Evolutionary conservation across 768 basidiomycete genomes (phyloP).

Genomic region (Mycena olivaceomarginata): DNA sequence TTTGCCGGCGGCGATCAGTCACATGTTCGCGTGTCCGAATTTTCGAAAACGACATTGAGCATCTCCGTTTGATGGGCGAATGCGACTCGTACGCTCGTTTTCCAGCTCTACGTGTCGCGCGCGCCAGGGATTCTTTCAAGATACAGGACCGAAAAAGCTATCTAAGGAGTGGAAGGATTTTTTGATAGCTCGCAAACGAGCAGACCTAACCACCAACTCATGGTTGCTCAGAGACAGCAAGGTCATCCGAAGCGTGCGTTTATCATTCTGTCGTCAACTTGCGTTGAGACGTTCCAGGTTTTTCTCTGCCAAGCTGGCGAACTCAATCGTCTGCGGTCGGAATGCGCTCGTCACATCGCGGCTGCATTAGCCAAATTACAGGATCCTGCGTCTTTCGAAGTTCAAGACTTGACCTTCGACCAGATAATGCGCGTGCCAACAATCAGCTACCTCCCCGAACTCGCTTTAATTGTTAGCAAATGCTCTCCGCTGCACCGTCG

Average conservation of each 20-base stretch:
- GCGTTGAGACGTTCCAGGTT: conserved; percentile 2
- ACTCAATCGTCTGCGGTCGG: not conserved
- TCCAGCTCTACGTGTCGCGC: conserved; percentile 13
- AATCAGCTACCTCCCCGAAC: conserved; percentile 6
- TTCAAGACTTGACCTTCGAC: conserved; percentile 20
- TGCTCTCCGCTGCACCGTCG: not conserved
- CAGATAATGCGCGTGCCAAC: not conserved
- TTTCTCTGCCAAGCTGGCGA: not conserved
- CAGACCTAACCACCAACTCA: not conserved
- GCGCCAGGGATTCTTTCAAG: conserved; percentile 20
- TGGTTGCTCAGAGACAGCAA: not conserved
- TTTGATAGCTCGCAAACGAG: not conserved
- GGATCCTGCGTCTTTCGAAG: conserved; percentile 21
- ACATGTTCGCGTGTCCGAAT: not conserved
- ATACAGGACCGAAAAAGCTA: not conserved
- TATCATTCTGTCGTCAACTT: not conserved
- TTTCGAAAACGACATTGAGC: not conserved
- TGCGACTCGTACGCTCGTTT: conserved; percentile 32
- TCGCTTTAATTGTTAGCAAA: conserved; percentile 25
- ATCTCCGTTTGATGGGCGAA: not conserved
- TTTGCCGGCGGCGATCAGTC: not conserved
- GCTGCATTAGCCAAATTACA: conserved; percentile 20
- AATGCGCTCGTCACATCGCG: not conserved
- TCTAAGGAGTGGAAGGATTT: not conserved
- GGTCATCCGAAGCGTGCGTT: not conserved